Base-by-base conservation (phyloP, 495 filamentous ascomycete species). In the Penicillium canescens region DNA sequence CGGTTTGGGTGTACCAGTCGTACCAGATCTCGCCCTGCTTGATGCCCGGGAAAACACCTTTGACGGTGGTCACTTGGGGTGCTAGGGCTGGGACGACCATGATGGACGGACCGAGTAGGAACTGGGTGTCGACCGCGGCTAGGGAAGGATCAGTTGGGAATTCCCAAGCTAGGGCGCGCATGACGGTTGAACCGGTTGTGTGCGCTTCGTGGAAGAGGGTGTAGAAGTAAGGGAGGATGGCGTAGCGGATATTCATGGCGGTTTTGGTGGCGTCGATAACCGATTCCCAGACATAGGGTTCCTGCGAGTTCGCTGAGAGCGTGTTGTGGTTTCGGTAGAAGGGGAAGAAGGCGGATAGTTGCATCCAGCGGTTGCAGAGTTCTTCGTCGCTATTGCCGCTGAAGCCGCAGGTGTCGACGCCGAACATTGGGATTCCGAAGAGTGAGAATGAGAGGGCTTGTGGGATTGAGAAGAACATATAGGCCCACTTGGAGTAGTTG, bases 361-460 rank as follows among this genome's bases (percentile, higher is more conserved):
- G 86, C 89, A 92, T 93, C 91, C 91, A 96, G 7, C 91, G 81
- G 48, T 82, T 82, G 64, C 91, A 96, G 10, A 96, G 81, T 65
- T 94, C 89, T 55, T 82, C 78, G 54, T 86, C 84, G 0, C 79
- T 73, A 59, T 94, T 90, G 26, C 82, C 82, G 23, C 73, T 77
- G 73, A 94, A 96, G 10, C 91, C 91, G 62, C 91, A 94, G 8
- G 88, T 87, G 54, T 92, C 89, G 6, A 85, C 82, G 11, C 91
- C 91, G 54, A 94, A 92, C 89, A 95, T 93, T 6, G 91, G 91
- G 13, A 95, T 86, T 42, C 89, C 90, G 55, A 91, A 93, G 6
- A 95, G 78, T 5, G 82, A 85, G 73, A 92, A 92, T 3, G 83
- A 86, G 0, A 95, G 71, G 0, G 88, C 90, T 66, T 96, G 91